Conservation (phyloP, 176 grass and related monocot genomes). For the Bromus sterilis region DNA sequence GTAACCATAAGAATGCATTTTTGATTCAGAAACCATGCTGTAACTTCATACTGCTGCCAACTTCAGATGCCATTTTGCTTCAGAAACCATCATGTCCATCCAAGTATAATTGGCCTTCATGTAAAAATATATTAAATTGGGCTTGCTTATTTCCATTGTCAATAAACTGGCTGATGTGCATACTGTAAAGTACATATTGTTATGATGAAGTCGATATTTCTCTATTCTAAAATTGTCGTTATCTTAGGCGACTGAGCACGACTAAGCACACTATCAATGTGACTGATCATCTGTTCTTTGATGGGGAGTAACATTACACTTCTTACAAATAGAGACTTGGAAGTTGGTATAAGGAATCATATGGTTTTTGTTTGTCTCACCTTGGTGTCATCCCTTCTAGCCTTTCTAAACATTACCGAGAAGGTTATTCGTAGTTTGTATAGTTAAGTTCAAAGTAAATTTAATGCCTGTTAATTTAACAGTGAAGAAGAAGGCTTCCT, state of each 20-base stretch:
- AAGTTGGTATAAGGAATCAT: neutral
- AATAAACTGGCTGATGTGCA: neutral
- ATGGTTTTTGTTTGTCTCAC: neutral
- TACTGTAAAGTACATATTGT: neutral
- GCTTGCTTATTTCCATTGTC: neutral
- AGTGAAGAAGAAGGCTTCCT: neutral
- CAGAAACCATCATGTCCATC: slow-evolving; percentile 26
- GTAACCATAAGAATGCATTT: slow-evolving; percentile 8
- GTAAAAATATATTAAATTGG: no score
- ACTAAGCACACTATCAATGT: neutral
- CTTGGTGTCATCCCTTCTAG: neutral
- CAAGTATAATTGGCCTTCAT: slow-evolving; percentile 15
- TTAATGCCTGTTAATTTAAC: neutral
- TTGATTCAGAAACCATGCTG: neutral
- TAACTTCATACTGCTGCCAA: slow-evolving; percentile 19
- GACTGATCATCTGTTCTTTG: neutral
- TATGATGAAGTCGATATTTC: neutral
- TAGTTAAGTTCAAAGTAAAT: neutral
- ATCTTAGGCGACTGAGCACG: slow-evolving; percentile 10
- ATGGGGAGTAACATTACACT: neutral
- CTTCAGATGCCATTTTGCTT: slow-evolving; percentile 34
- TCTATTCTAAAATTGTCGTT: neutral
- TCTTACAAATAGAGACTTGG: neutral
- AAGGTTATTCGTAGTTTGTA: neutral
- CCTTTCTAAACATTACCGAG: neutral